These are phyloP conservation scores for Chalciporus sphaerocephalus DNA, from an alignment of 768 basidiomycete species.

Conservation along the genomic window DNA sequence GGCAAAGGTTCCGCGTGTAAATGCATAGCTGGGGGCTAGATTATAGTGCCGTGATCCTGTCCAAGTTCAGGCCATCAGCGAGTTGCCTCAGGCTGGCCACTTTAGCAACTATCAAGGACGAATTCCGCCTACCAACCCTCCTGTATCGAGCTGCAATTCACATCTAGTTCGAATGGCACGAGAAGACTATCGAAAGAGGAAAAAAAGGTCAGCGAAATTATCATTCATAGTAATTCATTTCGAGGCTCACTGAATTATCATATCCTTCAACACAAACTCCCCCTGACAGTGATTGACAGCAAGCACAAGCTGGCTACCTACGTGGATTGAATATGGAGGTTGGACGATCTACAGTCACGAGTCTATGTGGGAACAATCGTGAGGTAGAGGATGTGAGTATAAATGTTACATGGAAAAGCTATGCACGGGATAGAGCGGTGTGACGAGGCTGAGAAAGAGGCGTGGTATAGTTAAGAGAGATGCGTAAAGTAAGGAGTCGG, in stretches of 20 bases:
- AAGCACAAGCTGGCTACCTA: slow-evolving; percentile 24
- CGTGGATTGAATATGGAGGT: slow-evolving; percentile 21
- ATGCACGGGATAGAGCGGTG: slow-evolving; percentile 25
- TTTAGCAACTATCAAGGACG: too few species aligned
- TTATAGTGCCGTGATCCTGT: too few species aligned
- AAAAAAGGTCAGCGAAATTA: slow-evolving; percentile 15
- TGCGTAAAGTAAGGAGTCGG: slow-evolving; percentile 27
- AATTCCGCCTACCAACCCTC: neutral
- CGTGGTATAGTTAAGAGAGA: slow-evolving; percentile 29
- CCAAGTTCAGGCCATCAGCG: too few species aligned
- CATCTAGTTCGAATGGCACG: neutral
- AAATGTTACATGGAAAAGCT: slow-evolving; percentile 30
- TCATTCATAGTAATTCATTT: slow-evolving; percentile 5
- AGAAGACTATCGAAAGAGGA: slow-evolving; percentile 6
- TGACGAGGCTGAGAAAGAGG: slow-evolving; percentile 12
- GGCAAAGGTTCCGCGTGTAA: too few species aligned
- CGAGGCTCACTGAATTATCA: slow-evolving; percentile 23
- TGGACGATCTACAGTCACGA: slow-evolving; percentile 18
- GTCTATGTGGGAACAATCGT: slow-evolving; percentile 26
- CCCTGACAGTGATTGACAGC: neutral
- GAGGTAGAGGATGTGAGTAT: slow-evolving; percentile 13
- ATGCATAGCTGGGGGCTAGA: too few species aligned
- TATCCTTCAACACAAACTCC: slow-evolving; percentile 4
- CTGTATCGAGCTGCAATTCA: too few species aligned
- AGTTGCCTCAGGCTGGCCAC: too few species aligned